A percentile compares a stretch with the other conserved stretches of the same genome.
phyloP scores from a whole-genome alignment of 2,329 filamentous ascomycete species.

The Trichophyton benhamiae region DNA sequence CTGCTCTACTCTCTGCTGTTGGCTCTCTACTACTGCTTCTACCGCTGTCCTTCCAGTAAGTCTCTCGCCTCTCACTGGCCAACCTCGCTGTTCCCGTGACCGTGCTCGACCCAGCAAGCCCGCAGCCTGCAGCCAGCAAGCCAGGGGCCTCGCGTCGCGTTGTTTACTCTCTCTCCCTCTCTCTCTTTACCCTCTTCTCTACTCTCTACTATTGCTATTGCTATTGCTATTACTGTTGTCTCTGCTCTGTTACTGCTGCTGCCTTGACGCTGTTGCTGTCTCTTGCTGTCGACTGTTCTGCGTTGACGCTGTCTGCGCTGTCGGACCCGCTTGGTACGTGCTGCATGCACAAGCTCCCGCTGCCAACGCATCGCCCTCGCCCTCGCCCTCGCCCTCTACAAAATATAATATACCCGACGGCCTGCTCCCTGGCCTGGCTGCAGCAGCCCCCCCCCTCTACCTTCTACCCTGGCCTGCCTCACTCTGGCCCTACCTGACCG shows the following conservation, averaged over 20 bases:
- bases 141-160: not conserved
- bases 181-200: not conserved
- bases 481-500: not conserved
- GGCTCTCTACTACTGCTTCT: no score
- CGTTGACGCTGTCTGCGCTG: not conserved
- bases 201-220: not conserved
- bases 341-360: conserved; percentile 1
- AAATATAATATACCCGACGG: no score
- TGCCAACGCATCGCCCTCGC: conserved; percentile 12
- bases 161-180: not conserved
- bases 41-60: no score
- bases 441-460: no score
- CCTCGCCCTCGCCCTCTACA: no score
- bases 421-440: no score
- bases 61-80: no score
- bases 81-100: conserved; percentile 5
- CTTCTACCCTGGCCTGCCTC: no score
- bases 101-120: conserved; percentile 4
- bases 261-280: no score
- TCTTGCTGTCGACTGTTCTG: no score
- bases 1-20: no score
- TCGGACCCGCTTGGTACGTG: not conserved
- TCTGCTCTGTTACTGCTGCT: not conserved
- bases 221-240: not conserved
- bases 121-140: not conserved